Conservation (phyloP, 495 filamentous ascomycete genomes). For the Podospora anserina region DNA sequence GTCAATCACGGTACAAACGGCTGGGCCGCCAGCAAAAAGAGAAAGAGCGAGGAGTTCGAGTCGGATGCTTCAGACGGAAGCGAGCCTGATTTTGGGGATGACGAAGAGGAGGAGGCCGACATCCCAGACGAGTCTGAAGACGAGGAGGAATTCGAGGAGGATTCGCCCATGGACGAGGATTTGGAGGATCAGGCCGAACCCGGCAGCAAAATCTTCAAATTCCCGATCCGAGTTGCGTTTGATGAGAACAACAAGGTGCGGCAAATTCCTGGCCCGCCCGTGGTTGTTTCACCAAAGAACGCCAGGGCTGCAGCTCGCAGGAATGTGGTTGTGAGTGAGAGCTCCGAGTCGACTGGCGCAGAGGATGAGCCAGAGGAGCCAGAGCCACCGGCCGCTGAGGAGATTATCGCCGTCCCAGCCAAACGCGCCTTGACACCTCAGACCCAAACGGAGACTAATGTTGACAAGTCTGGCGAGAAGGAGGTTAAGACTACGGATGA, state of each 20-base stretch:
- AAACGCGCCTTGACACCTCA: slow-evolving; percentile 4
- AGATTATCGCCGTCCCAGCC: slow-evolving; percentile 29
- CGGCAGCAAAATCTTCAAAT: slow-evolving; percentile 61
- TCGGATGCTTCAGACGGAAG: slow-evolving; percentile 68
- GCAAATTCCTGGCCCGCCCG: slow-evolving; percentile 26
- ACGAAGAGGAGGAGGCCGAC: slow-evolving; percentile 58
- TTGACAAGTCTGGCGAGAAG: background rate
- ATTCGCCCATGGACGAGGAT: slow-evolving; percentile 53
- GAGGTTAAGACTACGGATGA: slow-evolving; percentile 8
- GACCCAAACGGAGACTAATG: slow-evolving; percentile 7
- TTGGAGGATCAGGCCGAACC: slow-evolving; percentile 43
- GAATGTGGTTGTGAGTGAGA: slow-evolving; percentile 33
- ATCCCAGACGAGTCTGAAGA: slow-evolving; percentile 47
- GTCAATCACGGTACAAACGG: slow-evolving; percentile 43
- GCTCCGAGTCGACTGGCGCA: slow-evolving; percentile 22
- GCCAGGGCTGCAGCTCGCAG: slow-evolving; percentile 26
- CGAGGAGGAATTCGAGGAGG: slow-evolving; percentile 56
- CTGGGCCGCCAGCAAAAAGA: slow-evolving; percentile 55
- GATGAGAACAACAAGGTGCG: slow-evolving; percentile 32
- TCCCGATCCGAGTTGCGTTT: slow-evolving; percentile 43
- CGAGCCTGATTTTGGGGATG: slow-evolving; percentile 56
- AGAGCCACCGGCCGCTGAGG: slow-evolving; percentile 28
- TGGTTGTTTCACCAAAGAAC: slow-evolving; percentile 8
- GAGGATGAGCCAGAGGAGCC: slow-evolving; percentile 11
- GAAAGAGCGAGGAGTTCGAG: slow-evolving; percentile 65